A percentile compares a stretch with the other conserved stretches of the same genome.
Evolutionary conservation across 148 eudicot genomes (phyloP).

Genomic region (Mesembryanthemum crystallinum): DNA sequence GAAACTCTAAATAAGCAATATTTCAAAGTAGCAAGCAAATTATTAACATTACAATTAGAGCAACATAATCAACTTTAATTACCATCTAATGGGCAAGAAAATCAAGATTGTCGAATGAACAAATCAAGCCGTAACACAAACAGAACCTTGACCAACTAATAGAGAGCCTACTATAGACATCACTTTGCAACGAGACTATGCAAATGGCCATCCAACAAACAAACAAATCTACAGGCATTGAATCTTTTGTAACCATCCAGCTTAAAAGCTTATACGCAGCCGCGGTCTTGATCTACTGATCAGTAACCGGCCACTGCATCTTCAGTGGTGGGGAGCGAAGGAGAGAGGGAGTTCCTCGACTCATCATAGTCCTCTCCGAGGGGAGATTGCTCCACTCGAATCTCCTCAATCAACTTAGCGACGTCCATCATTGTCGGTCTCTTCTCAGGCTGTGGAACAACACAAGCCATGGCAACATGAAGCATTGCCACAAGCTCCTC

Average conservation of each 20-base stretch:
- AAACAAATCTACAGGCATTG: slow-evolving; percentile 1
- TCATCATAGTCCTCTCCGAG: slow-evolving; percentile 86
- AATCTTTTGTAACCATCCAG: not conserved
- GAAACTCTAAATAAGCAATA: not conserved
- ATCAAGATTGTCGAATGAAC: not conserved
- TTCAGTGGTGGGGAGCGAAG: slow-evolving; percentile 78
- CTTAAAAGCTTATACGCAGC: slow-evolving; percentile 26
- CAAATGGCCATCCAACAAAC: slow-evolving; percentile 16
- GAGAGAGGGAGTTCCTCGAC: slow-evolving; percentile 74
- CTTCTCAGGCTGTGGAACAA: slow-evolving; percentile 63
- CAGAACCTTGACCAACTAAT: not conserved
- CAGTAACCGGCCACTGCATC: slow-evolving; percentile 42
- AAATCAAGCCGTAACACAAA: not conserved
- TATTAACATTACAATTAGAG: slow-evolving; percentile 2
- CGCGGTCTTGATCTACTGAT: slow-evolving; percentile 15
- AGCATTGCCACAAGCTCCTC: slow-evolving; percentile 87
- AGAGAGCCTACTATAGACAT: slow-evolving; percentile 16
- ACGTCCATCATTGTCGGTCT: slow-evolving; percentile 83
- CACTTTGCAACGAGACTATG: slow-evolving; percentile 38
- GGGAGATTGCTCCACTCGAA: slow-evolving; percentile 87
- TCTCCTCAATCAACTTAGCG: slow-evolving; percentile 82
- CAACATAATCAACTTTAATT: not conserved
- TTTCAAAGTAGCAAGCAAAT: not conserved
- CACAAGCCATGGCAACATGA: slow-evolving; percentile 92
- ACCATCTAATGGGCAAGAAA: slow-evolving; percentile 1